phyloP scores from a whole-genome alignment of 352 stramenopile species.

The Phytopythium sindhum region DNA sequence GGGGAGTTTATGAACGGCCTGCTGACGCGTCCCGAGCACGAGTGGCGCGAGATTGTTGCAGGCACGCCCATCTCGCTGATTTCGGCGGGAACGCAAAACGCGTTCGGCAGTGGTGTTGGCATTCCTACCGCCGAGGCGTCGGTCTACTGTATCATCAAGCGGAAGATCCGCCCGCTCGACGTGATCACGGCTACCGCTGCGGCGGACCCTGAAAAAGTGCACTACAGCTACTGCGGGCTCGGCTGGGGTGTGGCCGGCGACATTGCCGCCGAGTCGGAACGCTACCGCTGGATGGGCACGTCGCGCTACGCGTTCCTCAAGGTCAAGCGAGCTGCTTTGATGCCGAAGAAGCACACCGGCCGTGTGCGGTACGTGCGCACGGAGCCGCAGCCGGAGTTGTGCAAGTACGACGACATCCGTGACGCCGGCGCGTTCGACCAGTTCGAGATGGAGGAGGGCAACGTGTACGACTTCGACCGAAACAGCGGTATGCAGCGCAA shows the following conservation, averaged over 20 bases:
- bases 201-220: slow-evolving; percentile 50
- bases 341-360: slow-evolving; percentile 65
- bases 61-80: slow-evolving; percentile 70
- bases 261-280: slow-evolving; percentile 73
- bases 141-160: slow-evolving; percentile 79
- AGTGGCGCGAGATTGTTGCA: slow-evolving; percentile 74
- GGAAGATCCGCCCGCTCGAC: slow-evolving; percentile 75
- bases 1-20: slow-evolving; percentile 86
- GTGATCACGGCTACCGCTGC: slow-evolving; percentile 58
- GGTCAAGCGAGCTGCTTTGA: slow-evolving; percentile 55
- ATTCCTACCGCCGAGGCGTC: slow-evolving; percentile 57
- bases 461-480: slow-evolving; percentile 62
- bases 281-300: slow-evolving; percentile 78
- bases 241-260: slow-evolving; percentile 75
- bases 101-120: slow-evolving; percentile 66
- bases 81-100: slow-evolving; percentile 69
- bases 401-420: slow-evolving; percentile 73
- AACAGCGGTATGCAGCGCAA: slow-evolving; percentile 46
- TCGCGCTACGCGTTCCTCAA: slow-evolving; percentile 76
- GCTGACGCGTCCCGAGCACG: slow-evolving; percentile 56
- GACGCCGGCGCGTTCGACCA: slow-evolving; percentile 74
- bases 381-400: slow-evolving; percentile 55
- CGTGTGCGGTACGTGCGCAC: slow-evolving; percentile 65
- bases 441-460: slow-evolving; percentile 81
- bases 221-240: slow-evolving; percentile 83